Evolutionary conservation across 2,329 filamentous ascomycete species (phyloP).

Genomic region (Aquanectria penicillioides): DNA sequence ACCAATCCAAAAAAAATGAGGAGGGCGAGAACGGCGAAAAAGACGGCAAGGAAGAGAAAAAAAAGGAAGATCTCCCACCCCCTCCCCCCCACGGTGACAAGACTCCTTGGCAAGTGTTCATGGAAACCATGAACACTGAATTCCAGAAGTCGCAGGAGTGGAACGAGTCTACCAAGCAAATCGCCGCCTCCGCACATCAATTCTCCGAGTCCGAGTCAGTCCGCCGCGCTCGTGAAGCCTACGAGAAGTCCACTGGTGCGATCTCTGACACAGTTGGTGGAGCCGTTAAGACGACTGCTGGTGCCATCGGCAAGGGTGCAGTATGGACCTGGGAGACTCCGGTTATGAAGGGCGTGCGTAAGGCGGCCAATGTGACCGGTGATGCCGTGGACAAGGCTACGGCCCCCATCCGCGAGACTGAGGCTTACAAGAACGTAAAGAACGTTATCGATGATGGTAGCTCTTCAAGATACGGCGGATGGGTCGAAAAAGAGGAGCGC

Average conservation of each 20-base stretch:
- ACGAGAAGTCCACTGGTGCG: slow-evolving; percentile 85
- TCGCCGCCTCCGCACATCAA: slow-evolving; percentile 87
- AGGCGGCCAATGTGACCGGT: slow-evolving; percentile 86
- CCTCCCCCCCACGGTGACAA: slow-evolving; percentile 98
- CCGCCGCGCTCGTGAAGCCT: slow-evolving; percentile 84
- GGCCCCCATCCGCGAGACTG: slow-evolving; percentile 90
- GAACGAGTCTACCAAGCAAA: slow-evolving; percentile 97
- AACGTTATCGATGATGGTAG: slow-evolving; percentile 97
- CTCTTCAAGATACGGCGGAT: slow-evolving; percentile 94
- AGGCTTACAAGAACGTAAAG: slow-evolving; percentile 94
- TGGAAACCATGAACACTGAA: slow-evolving; percentile 92
- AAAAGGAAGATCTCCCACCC: slow-evolving; percentile 78
- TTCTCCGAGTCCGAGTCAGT: slow-evolving; percentile 95
- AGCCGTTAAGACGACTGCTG: slow-evolving; percentile 86
- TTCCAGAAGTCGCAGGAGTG: slow-evolving; percentile 98
- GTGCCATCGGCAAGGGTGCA: slow-evolving; percentile 88
- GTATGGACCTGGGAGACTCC: slow-evolving; percentile 97
- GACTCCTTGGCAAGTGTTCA: slow-evolving; percentile 98
- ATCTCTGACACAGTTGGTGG: slow-evolving; percentile 81
- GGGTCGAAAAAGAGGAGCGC: slow-evolving; percentile 96
- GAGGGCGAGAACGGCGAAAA: slow-evolving; percentile 55
- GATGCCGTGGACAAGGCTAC: slow-evolving; percentile 94
- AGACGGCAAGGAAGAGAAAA: slow-evolving; percentile 65
- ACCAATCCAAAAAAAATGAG: slow-evolving; percentile 55
- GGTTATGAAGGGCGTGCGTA: slow-evolving; percentile 89